A percentile compares a stretch with the other conserved stretches of the same genome.
Conservation (phyloP, 371 early-diverging fungal genomes). For the Encephalitozoon cuniculi region DNA sequence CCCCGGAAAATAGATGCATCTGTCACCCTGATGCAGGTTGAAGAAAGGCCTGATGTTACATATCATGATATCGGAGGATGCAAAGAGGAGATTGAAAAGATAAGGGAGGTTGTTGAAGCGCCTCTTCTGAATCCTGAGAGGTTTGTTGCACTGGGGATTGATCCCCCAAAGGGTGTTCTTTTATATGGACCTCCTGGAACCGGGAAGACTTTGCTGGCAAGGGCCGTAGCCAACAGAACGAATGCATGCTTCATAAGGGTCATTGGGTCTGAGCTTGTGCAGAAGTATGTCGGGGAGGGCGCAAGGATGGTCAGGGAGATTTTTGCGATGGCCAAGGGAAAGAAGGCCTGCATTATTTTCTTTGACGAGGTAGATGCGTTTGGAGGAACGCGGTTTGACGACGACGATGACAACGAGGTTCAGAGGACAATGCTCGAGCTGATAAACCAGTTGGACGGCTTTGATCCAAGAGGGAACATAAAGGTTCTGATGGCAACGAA, state of each 20-base stretch:
- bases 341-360: constrained; percentile 98
- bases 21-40: constrained; percentile 99
- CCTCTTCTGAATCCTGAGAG: constrained; percentile 80
- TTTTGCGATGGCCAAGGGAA: constrained; percentile 94
- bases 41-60: constrained; percentile 98
- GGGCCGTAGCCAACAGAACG: constrained; percentile 97
- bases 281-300: constrained; percentile 98
- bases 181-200: constrained; percentile 97
- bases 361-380: constrained; percentile 99
- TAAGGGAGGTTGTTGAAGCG: constrained; percentile 96
- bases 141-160: constrained; percentile 82
- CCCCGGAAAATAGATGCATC: constrained; percentile 98
- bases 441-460: constrained; percentile 98
- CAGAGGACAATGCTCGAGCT: constrained; percentile 98
- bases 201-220: constrained; percentile 97
- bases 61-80: constrained; percentile 98
- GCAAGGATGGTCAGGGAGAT: constrained; percentile 98
- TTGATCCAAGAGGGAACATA: constrained; percentile 97
- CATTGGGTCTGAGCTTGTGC: constrained; percentile 97
- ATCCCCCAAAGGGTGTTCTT: constrained; percentile 93
- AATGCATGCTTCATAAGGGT: constrained; percentile 98
- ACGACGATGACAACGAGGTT: constrained; percentile 97
- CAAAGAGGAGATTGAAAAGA: constrained; percentile 97
- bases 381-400: constrained; percentile 87
- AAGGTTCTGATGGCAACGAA: constrained; percentile 98